Evolutionary conservation across 1,284 basidiomycete genomes (phyloP).

Genomic region (Naganishia sp.): DNA sequence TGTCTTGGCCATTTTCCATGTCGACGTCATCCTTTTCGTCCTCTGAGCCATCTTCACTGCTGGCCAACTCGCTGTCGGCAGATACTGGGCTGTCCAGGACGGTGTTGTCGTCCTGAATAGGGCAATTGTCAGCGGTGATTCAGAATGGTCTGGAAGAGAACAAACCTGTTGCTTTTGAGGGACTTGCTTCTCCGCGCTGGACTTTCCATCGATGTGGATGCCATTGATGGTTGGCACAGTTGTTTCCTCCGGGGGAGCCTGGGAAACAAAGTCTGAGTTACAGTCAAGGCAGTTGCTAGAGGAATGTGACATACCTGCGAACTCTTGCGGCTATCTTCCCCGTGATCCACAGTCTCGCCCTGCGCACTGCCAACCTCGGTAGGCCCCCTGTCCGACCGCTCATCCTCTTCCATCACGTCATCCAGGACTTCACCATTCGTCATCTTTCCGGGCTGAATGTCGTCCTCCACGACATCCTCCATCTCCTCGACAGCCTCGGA

Average conservation of each 20-base stretch:
- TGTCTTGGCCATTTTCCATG: constrained; percentile 18
- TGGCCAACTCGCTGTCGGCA: not conserved
- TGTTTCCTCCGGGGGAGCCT: too few relatives aligned
- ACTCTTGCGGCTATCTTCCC: too few relatives aligned
- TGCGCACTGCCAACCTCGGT: too few relatives aligned
- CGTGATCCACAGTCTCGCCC: too few relatives aligned
- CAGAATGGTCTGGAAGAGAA: too few relatives aligned
- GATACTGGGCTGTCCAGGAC: not conserved
- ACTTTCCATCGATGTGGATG: not conserved
- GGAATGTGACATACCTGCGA: not conserved
- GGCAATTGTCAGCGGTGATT: not conserved
- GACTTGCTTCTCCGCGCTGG: not conserved
- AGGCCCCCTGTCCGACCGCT: too few relatives aligned
- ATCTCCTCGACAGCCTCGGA: constrained; percentile 1
- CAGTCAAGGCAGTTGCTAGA: not conserved
- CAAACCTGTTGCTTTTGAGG: not conserved
- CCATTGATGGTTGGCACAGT: too few relatives aligned
- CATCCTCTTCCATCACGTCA: not conserved
- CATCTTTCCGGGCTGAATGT: not conserved
- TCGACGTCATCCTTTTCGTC: constrained; percentile 26
- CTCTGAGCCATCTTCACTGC: not conserved
- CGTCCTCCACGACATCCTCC: constrained; percentile 11
- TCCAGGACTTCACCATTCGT: not conserved
- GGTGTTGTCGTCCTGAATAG: not conserved
- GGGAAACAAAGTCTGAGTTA: not conserved